A percentile compares a stretch with the other conserved stretches of the same genome.
These are phyloP conservation scores for Cyberlindnera euphorbiae DNA, from an alignment of 805 yeast species.

Conservation along the genomic window DNA sequence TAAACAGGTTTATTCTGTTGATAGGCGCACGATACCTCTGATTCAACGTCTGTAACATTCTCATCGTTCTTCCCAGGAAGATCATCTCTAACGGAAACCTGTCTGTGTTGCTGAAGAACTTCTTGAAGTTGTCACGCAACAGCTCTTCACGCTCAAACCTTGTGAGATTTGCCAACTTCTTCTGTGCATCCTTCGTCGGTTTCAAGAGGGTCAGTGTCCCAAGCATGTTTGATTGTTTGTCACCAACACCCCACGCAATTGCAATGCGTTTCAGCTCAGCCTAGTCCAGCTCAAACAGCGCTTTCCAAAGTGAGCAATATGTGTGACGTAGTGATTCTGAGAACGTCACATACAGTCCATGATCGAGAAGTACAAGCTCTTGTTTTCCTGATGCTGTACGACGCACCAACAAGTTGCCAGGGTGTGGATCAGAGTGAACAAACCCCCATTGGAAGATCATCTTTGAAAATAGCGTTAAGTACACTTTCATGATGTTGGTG, in stretches of 20 bases:
- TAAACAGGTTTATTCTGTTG: slow-evolving; percentile 63
- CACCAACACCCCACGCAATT: slow-evolving; percentile 62
- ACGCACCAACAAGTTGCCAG: slow-evolving; percentile 68
- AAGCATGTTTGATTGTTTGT: slow-evolving; percentile 50
- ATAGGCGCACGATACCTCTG: slow-evolving; percentile 65
- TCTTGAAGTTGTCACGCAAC: slow-evolving; percentile 43
- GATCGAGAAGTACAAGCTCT: slow-evolving; percentile 67
- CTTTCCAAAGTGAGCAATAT: slow-evolving; percentile 61
- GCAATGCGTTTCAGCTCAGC: slow-evolving; percentile 45
- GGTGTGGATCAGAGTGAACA: slow-evolving; percentile 74
- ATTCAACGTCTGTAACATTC: slow-evolving; percentile 70
- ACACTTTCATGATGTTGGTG: slow-evolving; percentile 39
- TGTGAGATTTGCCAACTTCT: slow-evolving; percentile 27
- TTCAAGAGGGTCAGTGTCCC: slow-evolving; percentile 50
- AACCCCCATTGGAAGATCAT: slow-evolving; percentile 60
- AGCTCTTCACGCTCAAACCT: slow-evolving; percentile 39
- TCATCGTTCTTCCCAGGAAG: slow-evolving; percentile 65
- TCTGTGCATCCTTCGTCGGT: slow-evolving; percentile 33
- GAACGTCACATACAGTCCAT: slow-evolving; percentile 63
- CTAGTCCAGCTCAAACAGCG: slow-evolving; percentile 48
- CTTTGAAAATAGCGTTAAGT: slow-evolving; percentile 44
- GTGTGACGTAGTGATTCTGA: slow-evolving; percentile 45
- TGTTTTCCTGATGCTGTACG: slow-evolving; percentile 29
- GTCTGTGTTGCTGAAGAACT: slow-evolving; percentile 55
- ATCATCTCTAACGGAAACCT: slow-evolving; percentile 63